Base-by-base conservation (phyloP, 805 yeast genomes). In the Lipomyces spencermartinsiae region DNA sequence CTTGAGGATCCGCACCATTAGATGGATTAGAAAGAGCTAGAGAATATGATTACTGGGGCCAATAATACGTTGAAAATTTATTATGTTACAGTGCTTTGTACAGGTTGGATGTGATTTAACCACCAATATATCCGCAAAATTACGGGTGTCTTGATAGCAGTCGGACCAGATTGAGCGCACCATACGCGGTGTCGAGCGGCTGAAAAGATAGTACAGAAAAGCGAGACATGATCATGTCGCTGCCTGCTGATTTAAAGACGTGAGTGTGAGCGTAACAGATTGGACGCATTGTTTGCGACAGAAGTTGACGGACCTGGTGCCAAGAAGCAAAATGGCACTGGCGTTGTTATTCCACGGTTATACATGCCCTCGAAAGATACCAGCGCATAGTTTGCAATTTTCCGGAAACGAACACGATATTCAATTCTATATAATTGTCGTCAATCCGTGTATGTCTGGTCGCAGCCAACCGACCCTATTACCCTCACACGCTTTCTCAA, bases 1-100 rank as follows among this genome's bases (percentile, higher is more conserved):
- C 69, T 73, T 63, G 76, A 75, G 65, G 81, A 79, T 68, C 78
- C 70, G 62, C 77, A 73, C 64, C 80, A 78, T 71, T 78, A 78
- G 70, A 64, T 9, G 49, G 49, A 43, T 5, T 43, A 43, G 16
- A 43, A 16, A 43, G 22, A 5, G 22, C 16, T 43, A 43, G 49
- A 43, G 22, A n/a, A 43, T 7, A 43, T 16, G 49, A 43, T 7
- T n/a, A 43, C n/a, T 19, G 49, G 16, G 10, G 22, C 7, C 16
- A 43, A 43, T 43, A 16, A n/a, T 43, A 16, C 22, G 49, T 43
- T n/a, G 49, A 37, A 37, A 19, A 16, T 43, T 43, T 19, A 9
- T 14, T 43, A 43, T 43, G 49, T 43, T 43, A 43, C 49, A 43
- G 3, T 16, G 0, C 49, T 43, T 16, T 43, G 49, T 43, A 43